Conservation (phyloP, 108 stramenopile genomes). For the Schizochytrium sp. region DNA sequence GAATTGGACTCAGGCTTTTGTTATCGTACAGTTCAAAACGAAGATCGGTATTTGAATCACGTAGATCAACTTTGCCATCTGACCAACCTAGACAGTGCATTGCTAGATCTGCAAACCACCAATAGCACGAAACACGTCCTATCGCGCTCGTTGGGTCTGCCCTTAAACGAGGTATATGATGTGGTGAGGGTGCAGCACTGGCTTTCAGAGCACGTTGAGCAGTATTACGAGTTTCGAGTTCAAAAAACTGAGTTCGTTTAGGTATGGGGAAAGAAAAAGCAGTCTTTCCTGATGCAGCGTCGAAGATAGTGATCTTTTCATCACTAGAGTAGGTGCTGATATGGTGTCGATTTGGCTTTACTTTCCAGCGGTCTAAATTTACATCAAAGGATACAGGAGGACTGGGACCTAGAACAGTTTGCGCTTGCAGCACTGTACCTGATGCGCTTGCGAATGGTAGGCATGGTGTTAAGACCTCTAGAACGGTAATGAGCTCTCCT, state of each 20-base stretch:
- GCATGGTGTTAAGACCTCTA: slow-evolving; percentile 52
- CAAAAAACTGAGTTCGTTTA: neutral
- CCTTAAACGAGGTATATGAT: neutral
- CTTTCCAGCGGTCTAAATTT: neutral
- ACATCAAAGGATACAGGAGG: neutral
- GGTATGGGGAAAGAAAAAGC: neutral
- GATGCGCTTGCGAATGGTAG: slow-evolving; percentile 15
- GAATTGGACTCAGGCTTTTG: neutral
- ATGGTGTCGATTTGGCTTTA: slow-evolving; percentile 3
- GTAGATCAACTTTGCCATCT: slow-evolving; percentile 29
- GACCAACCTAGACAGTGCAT: slow-evolving; percentile 49
- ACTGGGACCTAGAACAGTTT: slow-evolving; percentile 21
- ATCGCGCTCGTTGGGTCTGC: neutral
- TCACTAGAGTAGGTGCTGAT: neutral
- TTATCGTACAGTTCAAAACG: neutral
- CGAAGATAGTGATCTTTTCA: neutral
- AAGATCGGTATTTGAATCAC: slow-evolving; percentile 26
- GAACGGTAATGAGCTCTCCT: slow-evolving; percentile 21
- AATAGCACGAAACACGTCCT: neutral
- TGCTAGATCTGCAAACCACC: neutral
- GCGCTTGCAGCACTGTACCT: neutral
- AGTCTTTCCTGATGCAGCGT: neutral
- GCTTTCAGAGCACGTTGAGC: neutral
- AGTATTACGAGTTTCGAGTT: neutral
- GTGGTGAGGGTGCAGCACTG: slow-evolving; percentile 4